Conservation (phyloP, 2,329 filamentous ascomycete species). For the Parastagonospora avenae region DNA sequence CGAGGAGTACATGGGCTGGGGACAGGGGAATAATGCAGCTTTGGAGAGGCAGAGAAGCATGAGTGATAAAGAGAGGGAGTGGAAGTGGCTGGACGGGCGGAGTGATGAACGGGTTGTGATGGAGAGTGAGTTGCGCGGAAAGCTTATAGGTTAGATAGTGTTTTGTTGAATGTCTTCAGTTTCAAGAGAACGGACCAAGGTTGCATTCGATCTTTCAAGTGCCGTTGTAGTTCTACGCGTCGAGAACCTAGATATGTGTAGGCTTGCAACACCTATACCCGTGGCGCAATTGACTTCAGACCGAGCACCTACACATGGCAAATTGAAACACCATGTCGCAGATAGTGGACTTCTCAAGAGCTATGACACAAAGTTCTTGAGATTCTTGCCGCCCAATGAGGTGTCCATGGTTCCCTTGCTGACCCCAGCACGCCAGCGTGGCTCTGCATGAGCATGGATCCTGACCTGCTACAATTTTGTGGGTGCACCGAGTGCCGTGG, state of each 20-base stretch:
- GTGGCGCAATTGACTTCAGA: too few relatives aligned
- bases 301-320: too few relatives aligned
- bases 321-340: too few relatives aligned
- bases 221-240: too few relatives aligned
- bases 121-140: conserved; percentile 15
- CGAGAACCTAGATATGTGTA: too few relatives aligned
- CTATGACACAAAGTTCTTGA: background rate
- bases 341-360: background rate
- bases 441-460: conserved; percentile 4
- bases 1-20: conserved; percentile 25
- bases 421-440: conserved; percentile 4
- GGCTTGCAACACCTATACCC: too few relatives aligned
- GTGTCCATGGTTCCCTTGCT: conserved; percentile 1
- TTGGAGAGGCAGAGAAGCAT: conserved; percentile 11
- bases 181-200: too few relatives aligned
- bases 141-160: conserved; percentile 9
- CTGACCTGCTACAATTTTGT: background rate
- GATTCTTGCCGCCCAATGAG: background rate
- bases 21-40: conserved; percentile 5
- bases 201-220: too few relatives aligned
- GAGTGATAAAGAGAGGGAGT: conserved; percentile 8
- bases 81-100: conserved; percentile 15
- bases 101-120: conserved; percentile 12
- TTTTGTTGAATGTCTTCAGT: background rate
- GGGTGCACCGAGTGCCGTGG: conserved; percentile 1